Base-by-base conservation (phyloP, 805 yeast genomes). In the Ogataea thermomethanolica region DNA sequence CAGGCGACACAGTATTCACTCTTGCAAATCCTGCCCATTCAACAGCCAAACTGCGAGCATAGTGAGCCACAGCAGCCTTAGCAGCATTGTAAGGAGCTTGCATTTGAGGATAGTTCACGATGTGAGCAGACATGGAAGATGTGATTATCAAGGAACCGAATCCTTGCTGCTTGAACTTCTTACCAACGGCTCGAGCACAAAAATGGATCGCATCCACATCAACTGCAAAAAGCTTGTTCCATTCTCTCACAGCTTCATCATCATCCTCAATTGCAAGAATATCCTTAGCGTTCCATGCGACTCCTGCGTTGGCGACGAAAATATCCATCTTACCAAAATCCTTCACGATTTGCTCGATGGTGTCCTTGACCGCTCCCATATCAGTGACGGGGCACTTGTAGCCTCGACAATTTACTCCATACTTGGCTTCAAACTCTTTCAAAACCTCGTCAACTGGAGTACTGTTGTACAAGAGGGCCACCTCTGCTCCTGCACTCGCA, bases 11-110 rank as follows among this genome's bases (percentile, higher is more conserved):
- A 22, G 85, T 70, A 68, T 86, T 86, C 43, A 81, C 91, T 50
- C 95, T 74, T n/a, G 91, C 95, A 55, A 83, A 84, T 1, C 80
- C 76, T n/a, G 89, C 78, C 90, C 93, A 88, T 66, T 88, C 96
- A 29, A 87, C 79, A 11, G 95, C 91, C 49, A 87, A 68, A 1
- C 93, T 84, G 60, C 71, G 81, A 25, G 83, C 77, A 53, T 87
- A 71, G 57, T 88, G 95, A 49, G 81, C 59, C 21, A 85, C 80
- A 9, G 80, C 95, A 29, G 95, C 95, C 70, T 87, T 88, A 51
- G 89, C 84, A 11, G 88, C 86, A 56, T 87, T 87, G 69, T 87
- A 87, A 28, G 84, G 79, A 10, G 95, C 84, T 66, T 88, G 96
- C 58, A 78, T 70, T 62, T 89, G 93, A 17, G 96, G 96, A 46